Conservation (phyloP, 441 rosid species). For the Lepidium campestre region DNA sequence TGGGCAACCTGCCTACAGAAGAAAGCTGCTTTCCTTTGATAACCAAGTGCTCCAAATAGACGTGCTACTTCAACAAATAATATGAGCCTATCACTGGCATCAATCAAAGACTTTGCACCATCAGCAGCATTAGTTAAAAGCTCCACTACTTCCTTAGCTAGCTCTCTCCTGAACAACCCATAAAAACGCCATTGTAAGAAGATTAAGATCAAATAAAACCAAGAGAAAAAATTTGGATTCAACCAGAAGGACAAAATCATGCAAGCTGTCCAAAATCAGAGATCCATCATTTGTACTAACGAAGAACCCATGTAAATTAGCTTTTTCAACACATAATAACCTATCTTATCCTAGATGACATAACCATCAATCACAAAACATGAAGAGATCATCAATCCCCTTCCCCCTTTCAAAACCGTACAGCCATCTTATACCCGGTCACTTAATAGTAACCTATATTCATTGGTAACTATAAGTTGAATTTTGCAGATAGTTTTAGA, state of each 20-base stretch:
- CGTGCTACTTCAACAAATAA: slow-evolving; percentile 90
- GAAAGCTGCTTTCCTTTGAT: slow-evolving; percentile 94
- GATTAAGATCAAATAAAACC: not conserved
- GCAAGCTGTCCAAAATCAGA: not conserved
- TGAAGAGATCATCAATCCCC: not conserved
- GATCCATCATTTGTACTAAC: not conserved
- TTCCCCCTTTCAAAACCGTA: not conserved
- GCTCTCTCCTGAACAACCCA: slow-evolving; percentile 53
- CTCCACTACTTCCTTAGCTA: slow-evolving; percentile 88
- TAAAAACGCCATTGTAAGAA: not conserved
- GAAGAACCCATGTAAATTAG: not conserved
- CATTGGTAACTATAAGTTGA: not conserved
- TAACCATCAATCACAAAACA: not conserved
- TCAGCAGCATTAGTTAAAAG: slow-evolving; percentile 86
- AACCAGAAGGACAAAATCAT: not conserved
- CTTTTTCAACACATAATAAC: not conserved
- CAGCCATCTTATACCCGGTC: not conserved
- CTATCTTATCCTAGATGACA: slow-evolving; percentile 3
- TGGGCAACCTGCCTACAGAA: slow-evolving; percentile 97
- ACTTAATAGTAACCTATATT: not conserved
- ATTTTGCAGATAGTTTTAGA: not conserved
- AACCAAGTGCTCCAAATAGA: slow-evolving; percentile 83
- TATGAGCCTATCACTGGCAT: slow-evolving; percentile 85
- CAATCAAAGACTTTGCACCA: slow-evolving; percentile 94
- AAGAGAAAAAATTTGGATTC: not conserved